Evolutionary conservation across 202 grass and related monocot genomes (phyloP).

Genomic region (Setaria italica): DNA sequence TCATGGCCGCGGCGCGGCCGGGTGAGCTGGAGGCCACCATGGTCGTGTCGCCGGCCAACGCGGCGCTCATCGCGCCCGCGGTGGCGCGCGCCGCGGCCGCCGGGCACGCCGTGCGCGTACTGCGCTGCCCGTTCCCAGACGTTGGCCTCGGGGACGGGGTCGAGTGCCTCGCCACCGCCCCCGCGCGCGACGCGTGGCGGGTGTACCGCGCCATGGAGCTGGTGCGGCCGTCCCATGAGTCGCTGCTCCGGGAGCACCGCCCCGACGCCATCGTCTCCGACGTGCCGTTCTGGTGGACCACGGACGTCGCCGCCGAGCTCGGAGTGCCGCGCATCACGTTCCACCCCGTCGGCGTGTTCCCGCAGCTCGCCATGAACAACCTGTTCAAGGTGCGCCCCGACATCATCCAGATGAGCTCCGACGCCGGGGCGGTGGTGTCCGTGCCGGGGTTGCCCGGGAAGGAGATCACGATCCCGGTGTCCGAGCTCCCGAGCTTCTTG

Average conservation of each 20-base stretch:
- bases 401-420: constrained; percentile 27
- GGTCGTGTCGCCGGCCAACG: constrained; percentile 77
- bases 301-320: constrained; percentile 62
- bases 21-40: constrained; percentile 66
- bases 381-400: constrained; percentile 49
- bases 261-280: constrained; percentile 84
- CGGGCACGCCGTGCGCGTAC: constrained; percentile 44
- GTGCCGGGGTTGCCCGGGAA: constrained; percentile 61
- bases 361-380: constrained; percentile 77
- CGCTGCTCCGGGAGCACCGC: constrained; percentile 62
- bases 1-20: constrained; percentile 50
- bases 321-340: constrained; percentile 77
- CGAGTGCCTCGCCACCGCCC: constrained; percentile 60
- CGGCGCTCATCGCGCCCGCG: constrained; percentile 49
- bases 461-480: constrained; percentile 60
- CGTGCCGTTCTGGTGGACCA: constrained; percentile 70
- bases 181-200: constrained; percentile 62
- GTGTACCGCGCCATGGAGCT: constrained; percentile 68
- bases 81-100: constrained; percentile 41
- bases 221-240: constrained; percentile 45
- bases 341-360: constrained; percentile 74
- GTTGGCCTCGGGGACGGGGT: constrained; percentile 62
- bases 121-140: constrained; percentile 69
- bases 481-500: constrained; percentile 79
- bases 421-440: constrained; percentile 24